These are phyloP conservation scores for Poronia punctata DNA, from an alignment of 495 filamentous ascomycete genomes.

Conservation along the genomic window DNA sequence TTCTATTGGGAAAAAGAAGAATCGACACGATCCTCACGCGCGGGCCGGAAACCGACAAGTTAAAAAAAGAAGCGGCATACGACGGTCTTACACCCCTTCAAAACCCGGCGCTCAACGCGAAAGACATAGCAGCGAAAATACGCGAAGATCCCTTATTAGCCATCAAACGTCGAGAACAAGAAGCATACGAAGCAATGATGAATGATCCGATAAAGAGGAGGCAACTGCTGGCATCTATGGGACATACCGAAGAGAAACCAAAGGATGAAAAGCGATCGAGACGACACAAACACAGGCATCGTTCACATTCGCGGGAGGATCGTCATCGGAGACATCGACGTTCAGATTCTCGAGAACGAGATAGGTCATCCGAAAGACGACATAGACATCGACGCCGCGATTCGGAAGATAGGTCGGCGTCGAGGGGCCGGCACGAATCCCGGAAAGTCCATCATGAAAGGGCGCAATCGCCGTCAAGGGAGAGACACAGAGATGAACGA, in stretches of 20 bases:
- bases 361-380: conserved; percentile 33
- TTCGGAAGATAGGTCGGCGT: conserved; percentile 26
- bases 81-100: conserved; percentile 55
- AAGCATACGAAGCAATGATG: conserved; percentile 81
- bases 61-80: conserved; percentile 72
- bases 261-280: conserved; percentile 45
- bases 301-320: conserved; percentile 33
- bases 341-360: conserved; percentile 30
- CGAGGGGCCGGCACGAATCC: conserved; percentile 28
- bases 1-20: conserved; percentile 82
- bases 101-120: conserved; percentile 49
- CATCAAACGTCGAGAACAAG: conserved; percentile 89
- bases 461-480: conserved; percentile 16
- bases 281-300: conserved; percentile 37
- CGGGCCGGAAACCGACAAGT: conserved; percentile 68
- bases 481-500: conserved; percentile 9
- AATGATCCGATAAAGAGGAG: conserved; percentile 70
- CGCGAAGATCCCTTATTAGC: conserved; percentile 82
- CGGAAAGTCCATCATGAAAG: conserved; percentile 15
- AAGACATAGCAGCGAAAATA: conserved; percentile 79
- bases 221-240: conserved; percentile 59
- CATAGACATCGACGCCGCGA: conserved; percentile 25
- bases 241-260: conserved; percentile 38
- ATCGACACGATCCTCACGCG: conserved; percentile 83
- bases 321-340: conserved; percentile 42